phyloP scores from a whole-genome alignment of 2,329 filamentous ascomycete species.

The Talaromyces funiculosus region DNA sequence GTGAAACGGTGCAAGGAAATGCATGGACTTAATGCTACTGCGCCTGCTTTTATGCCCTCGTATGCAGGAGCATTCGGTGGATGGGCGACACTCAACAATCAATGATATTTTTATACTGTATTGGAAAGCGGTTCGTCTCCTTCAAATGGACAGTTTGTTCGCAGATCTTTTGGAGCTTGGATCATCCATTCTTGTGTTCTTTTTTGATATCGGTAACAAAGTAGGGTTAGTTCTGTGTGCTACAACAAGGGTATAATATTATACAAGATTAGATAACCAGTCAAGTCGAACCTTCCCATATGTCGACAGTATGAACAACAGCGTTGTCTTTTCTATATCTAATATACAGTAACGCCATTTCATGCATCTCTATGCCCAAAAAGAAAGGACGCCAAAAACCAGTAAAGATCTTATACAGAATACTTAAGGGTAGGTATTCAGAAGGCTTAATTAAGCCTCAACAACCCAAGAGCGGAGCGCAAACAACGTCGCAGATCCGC shows the following conservation, averaged over 20 bases:
- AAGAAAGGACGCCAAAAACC: not conserved
- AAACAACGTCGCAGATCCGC: slow-evolving; percentile 9
- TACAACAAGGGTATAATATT: not conserved
- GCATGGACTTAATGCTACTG: not conserved
- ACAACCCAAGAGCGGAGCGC: slow-evolving; percentile 5
- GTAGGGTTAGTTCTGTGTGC: not conserved
- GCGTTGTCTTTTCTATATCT: not conserved
- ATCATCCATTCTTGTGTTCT: not conserved
- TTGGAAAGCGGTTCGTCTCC: not conserved
- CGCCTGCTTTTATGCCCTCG: not conserved
- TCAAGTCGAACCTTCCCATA: not conserved
- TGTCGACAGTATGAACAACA: not conserved
- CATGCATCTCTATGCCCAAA: not conserved
- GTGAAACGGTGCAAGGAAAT: not conserved
- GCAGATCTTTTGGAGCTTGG: not conserved
- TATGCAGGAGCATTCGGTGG: not conserved
- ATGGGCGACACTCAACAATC: not conserved
- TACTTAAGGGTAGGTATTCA: too few relatives aligned
- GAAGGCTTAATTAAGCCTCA: not conserved
- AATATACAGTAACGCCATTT: not conserved
- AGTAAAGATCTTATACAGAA: not conserved
- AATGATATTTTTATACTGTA: not conserved
- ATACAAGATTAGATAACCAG: not conserved
- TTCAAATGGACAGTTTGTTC: not conserved
- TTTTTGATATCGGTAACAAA: not conserved